These are phyloP conservation scores for Fusarium sublunatum DNA, from an alignment of 2,329 filamentous ascomycete genomes.

Conservation along the genomic window DNA sequence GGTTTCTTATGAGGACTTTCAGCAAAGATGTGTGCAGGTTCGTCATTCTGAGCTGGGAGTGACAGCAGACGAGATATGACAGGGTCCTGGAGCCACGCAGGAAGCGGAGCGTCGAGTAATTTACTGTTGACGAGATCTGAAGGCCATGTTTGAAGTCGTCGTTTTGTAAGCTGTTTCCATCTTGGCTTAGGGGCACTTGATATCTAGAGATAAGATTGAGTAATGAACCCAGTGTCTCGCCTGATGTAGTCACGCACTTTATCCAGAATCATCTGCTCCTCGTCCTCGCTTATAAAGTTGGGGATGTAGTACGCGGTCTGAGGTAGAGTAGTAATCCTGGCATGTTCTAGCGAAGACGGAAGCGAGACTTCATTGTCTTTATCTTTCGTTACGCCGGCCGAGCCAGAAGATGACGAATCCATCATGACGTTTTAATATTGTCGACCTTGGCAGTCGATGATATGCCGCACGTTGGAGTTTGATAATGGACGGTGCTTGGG, in stretches of 20 bases:
- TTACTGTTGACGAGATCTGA: constrained; percentile 83
- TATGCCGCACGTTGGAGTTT: constrained; percentile 22
- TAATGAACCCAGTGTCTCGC: constrained; percentile 1
- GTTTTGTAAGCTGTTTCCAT: constrained; percentile 90
- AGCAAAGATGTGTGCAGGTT: constrained; percentile 60
- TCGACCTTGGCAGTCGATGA: constrained; percentile 10
- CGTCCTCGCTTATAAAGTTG: constrained; percentile 80
- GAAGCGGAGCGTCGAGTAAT: constrained; percentile 79
- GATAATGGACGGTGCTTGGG: constrained; percentile 19
- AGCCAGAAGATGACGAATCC: constrained; percentile 18
- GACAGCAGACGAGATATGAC: constrained; percentile 71
- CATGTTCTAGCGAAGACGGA: constrained; percentile 62
- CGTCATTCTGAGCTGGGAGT: constrained; percentile 54
- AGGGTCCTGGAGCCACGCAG: constrained; percentile 78
- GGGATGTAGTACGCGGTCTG: constrained; percentile 83
- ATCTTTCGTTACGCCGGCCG: background rate
- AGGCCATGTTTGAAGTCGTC: constrained; percentile 90
- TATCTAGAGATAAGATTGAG: constrained; percentile 56
- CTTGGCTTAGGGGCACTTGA: constrained; percentile 74
- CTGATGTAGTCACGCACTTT: constrained; percentile 65
- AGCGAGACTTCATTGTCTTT: constrained; percentile 47
- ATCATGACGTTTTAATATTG: constrained; percentile 21
- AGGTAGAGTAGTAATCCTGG: constrained; percentile 67
- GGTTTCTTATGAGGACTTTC: constrained; percentile 78
- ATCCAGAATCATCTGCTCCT: constrained; percentile 76